Base-by-base conservation (phyloP, 2,329 filamentous ascomycete species). In the Trichoderma sp. region DNA sequence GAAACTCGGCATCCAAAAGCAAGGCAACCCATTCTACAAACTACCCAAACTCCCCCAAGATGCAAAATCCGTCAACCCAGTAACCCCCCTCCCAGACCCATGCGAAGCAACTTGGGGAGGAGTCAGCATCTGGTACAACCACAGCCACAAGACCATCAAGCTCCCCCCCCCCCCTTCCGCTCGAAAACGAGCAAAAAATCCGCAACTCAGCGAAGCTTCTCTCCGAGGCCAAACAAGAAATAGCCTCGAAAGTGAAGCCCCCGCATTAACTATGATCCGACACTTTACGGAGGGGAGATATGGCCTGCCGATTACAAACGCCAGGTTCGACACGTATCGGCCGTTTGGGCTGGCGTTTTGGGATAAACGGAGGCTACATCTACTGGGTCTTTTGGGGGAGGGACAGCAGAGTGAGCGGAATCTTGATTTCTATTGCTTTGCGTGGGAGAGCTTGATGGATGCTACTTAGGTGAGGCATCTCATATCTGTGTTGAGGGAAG, bases 271-370 rank as follows among this genome's bases (percentile, higher is more conserved):
- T 0, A 48, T 25, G 39, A 22, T 66, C 7, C 50, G 53, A 22
- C 42, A 50, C 7, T 42, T 39, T 1, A 48, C 39, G 3, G 39
- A 50, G 9, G 42, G 56, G 3, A 29, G 58, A 48, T 59, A 67
- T 8, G 32, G 52, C 1, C 19, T 56, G 37, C 63, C 63, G 4
- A 35, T 66, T 25, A 34, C 37, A 22, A 39, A 42, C 19, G 63
- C 35, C 5, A 15, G 35, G 17, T 69, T 73, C 52, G 65, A 69
- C 35, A 68, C 66, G 1, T 73, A 70, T 60, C 59, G 70, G 15
- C 70, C 5, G 5, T 37, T 72, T 3, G 71, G 71, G 13, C 54
- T 73, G 29, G 68, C 70, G 2, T 65, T 72, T 22, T 73, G 72
- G 71, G 72, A 72, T 60, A 45, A 5, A 22, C 12, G 63, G 63